Conservation (phyloP, 2,329 filamentous ascomycete genomes). For the Bipolaris bicolor region DNA sequence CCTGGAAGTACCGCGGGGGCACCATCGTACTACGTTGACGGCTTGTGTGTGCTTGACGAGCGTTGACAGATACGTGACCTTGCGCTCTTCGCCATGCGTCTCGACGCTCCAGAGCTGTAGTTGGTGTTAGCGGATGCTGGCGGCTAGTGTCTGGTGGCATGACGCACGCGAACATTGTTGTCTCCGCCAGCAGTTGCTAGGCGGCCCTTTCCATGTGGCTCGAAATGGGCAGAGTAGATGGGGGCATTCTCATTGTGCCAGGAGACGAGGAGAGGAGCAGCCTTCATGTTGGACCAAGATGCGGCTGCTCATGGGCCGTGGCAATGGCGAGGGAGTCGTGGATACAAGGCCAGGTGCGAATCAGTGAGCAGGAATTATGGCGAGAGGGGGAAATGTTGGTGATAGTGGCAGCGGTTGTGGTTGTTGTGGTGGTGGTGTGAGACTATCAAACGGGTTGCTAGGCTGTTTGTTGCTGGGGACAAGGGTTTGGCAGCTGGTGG, state of each 20-base stretch:
- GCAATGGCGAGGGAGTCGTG: neutral
- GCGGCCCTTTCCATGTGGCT: slow-evolving; percentile 87
- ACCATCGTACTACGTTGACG: slow-evolving; percentile 97
- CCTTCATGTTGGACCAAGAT: slow-evolving; percentile 72
- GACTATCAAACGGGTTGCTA: neutral
- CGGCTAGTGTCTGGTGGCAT: neutral
- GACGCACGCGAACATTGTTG: slow-evolving; percentile 86
- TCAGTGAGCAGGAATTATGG: slow-evolving; percentile 6
- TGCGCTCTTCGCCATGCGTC: slow-evolving; percentile 80
- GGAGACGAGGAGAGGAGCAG: slow-evolving; percentile 92
- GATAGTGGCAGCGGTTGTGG: slow-evolving; percentile 10
- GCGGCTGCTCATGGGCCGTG: slow-evolving; percentile 35
- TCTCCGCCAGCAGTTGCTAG: slow-evolving; percentile 94
- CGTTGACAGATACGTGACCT: slow-evolving; percentile 89
- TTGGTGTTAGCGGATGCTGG: slow-evolving; percentile 45
- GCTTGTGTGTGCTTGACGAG: slow-evolving; percentile 93
- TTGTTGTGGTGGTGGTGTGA: slow-evolving; percentile 9
- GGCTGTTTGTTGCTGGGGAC: too few relatives aligned
- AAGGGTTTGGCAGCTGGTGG: too few relatives aligned
- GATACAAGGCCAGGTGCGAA: neutral
- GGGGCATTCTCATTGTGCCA: slow-evolving; percentile 98
- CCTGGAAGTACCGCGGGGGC: slow-evolving; percentile 75
- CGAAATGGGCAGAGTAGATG: slow-evolving; percentile 97
- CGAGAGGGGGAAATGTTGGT: slow-evolving; percentile 3
- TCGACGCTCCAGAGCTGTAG: slow-evolving; percentile 88